These are phyloP conservation scores for Trametopsis cervina DNA, from an alignment of 768 basidiomycete genomes.

Conservation along the genomic window DNA sequence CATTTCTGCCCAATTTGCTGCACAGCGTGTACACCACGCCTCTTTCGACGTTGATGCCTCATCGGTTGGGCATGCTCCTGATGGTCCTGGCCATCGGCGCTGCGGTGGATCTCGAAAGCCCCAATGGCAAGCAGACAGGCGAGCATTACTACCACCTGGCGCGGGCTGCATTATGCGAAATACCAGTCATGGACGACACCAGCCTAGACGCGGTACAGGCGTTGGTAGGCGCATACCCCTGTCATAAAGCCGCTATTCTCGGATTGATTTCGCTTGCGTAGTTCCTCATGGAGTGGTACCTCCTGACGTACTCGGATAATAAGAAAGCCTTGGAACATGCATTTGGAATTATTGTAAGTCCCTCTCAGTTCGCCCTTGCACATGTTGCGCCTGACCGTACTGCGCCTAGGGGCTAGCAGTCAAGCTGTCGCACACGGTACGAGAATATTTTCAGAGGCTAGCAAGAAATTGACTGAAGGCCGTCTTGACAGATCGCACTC, in stretches of 20 bases:
- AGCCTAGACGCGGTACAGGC: constrained; percentile 68
- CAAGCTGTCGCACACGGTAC: constrained; percentile 66
- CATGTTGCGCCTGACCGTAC: not conserved
- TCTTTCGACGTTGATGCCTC: constrained; percentile 54
- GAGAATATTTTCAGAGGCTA: constrained; percentile 21
- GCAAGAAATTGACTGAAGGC: constrained; percentile 15
- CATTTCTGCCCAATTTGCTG: constrained; percentile 60
- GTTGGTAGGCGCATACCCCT: constrained; percentile 43
- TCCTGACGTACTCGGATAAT: constrained; percentile 68
- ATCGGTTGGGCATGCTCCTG: constrained; percentile 58
- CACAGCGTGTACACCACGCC: constrained; percentile 61
- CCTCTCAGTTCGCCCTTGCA: not conserved
- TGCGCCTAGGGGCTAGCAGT: constrained; percentile 45
- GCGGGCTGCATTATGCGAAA: constrained; percentile 60
- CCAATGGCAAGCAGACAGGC: constrained; percentile 33
- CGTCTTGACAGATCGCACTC: constrained; percentile 50
- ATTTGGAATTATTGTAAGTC: constrained; percentile 59
- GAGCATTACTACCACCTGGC: constrained; percentile 53
- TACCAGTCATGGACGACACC: constrained; percentile 68
- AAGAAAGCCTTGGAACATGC: constrained; percentile 67
- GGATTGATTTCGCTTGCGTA: constrained; percentile 19
- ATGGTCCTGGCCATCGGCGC: constrained; percentile 72
- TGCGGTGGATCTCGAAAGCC: constrained; percentile 54
- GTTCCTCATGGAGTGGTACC: constrained; percentile 73
- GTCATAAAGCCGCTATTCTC: too few species aligned